Evolutionary conservation across 2,329 filamentous ascomycete genomes (phyloP).

Genomic region (Colletotrichum zoysiae): DNA sequence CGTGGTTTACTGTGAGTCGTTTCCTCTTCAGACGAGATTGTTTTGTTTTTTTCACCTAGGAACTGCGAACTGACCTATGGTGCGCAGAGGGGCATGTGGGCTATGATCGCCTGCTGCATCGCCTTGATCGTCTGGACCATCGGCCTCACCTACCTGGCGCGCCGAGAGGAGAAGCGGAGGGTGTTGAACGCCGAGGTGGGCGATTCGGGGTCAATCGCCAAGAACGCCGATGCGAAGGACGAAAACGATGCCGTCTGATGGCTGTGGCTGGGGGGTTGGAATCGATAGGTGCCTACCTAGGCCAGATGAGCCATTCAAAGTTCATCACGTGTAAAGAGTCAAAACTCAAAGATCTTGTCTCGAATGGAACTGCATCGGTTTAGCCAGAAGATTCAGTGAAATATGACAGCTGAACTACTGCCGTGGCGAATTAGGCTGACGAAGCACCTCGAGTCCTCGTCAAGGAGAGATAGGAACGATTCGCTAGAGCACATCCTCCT

Average conservation of each 20-base stretch:
- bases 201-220: conserved; percentile 21
- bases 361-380: background rate
- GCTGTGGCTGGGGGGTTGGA: background rate
- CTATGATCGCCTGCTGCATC: conserved; percentile 75
- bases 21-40: background rate
- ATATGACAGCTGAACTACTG: background rate
- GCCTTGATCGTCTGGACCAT: conserved; percentile 71
- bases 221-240: conserved; percentile 23
- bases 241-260: conserved; percentile 24
- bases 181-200: conserved; percentile 21
- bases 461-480: too few species aligned
- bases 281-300: too few species aligned
- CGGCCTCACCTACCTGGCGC: conserved; percentile 60
- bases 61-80: conserved; percentile 14
- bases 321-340: too few species aligned
- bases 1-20: conserved; percentile 70
- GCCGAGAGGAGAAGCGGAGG: conserved; percentile 29
- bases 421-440: background rate
- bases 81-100: conserved; percentile 74
- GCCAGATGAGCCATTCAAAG: background rate
- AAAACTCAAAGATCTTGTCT: too few species aligned
- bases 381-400: background rate
- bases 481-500: background rate
- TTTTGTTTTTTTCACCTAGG: background rate
- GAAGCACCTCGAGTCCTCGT: background rate